Base-by-base conservation (phyloP, 352 stramenopile species). In the Phytophthora constricta region DNA sequence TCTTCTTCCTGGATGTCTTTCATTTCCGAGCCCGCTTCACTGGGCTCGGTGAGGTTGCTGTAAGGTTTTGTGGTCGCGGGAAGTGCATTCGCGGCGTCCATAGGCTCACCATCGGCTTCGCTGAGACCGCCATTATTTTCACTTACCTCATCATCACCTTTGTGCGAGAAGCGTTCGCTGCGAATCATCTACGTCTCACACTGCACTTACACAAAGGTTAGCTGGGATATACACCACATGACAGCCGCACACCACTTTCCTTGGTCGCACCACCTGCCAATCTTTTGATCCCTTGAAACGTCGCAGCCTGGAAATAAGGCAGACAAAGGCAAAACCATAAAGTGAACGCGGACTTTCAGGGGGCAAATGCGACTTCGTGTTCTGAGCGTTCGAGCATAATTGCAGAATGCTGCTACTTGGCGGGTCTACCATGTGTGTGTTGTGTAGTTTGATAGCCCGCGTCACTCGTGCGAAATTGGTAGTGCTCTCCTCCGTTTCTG, bases 321-420 rank as follows among this genome's bases (percentile, higher is more conserved):
- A 50, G 8, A 58, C 27, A 27, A 58, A 25, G 41, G 16, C 25
- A 46, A 42, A 45, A 50, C 28, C 10, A 22, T 19, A 14, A 58
- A 37, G 22, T 16, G 16, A 41, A 61, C 56, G 33, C 64, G 28
- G 11, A 57, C 16, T 58, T 58, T 54, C 26, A 66, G 34, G 57
- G 60, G 56, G 42, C 45, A 71, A 78, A 74, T 37, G 57, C 26
- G 55, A 53, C 14, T 62, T 19, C 43, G 65, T 67, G 52, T 58
- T 58, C 16, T 71, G 53, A 68, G 58, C 64, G 52, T 63, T 68
- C 46, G 37, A 23, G 41, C 45, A 65, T 62, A 70, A 52, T 49
- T n/a, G n/a, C n/a, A n/a, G n/a, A n/a, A n/a, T 13, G 31, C 7
- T 62, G 50, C 59, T 62, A 70, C 55, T 62, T 51, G 46, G 53